Evolutionary conservation across 2,329 filamentous ascomycete genomes (phyloP), one percentile per base, ranked within the genome.

Genomic region (Aspergillus alliaceus): DNA sequence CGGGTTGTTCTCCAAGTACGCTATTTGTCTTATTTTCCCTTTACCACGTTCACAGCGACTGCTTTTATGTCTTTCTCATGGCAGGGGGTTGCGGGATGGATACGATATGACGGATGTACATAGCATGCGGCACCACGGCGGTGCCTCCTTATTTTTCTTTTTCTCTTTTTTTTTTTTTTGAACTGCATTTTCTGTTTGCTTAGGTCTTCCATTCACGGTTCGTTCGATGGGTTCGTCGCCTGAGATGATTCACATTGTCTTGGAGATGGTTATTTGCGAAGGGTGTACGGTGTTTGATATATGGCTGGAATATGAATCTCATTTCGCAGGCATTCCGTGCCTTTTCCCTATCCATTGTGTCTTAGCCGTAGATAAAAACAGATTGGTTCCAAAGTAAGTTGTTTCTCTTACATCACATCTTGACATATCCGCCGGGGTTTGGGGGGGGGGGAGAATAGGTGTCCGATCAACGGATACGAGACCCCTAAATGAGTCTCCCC

Each of bases 81-180:
- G 39, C 39, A 40, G 37, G 52, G 54, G 59, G 50, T 53, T 55
- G 54, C 50, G 54, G 58, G 57, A 58, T 63, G 64, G 64, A 66
- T 66, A 69, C 59, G 69, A 72, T 66, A 62, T 72, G 69, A 72
- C 67, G 69, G 66, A 71, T 72, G 70, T 72, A 73, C 68, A 73
- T 73, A 73, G 61, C 70, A 64, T 67, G 62, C 39, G 57, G 56
- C 64, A 59, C 62, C 50, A 31, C 14, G 42, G 37, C 34, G 53
- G 54, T 63, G 54, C 52, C 29, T 53, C 22, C 49, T 49, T 46
- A 58, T 58, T 53, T 61, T 56, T 44, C 14, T 54, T 60, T 47
- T 64, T 51, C 67, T 65, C 63, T 59, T n/a, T n/a, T n/a, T n/a
- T n/a, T n/a, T n/a, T n/a, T n/a, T n/a, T n/a, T n/a, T n/a, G n/a